Base-by-base conservation (phyloP, 805 yeast genomes). In the Kluyveromyces nonfermentans region DNA sequence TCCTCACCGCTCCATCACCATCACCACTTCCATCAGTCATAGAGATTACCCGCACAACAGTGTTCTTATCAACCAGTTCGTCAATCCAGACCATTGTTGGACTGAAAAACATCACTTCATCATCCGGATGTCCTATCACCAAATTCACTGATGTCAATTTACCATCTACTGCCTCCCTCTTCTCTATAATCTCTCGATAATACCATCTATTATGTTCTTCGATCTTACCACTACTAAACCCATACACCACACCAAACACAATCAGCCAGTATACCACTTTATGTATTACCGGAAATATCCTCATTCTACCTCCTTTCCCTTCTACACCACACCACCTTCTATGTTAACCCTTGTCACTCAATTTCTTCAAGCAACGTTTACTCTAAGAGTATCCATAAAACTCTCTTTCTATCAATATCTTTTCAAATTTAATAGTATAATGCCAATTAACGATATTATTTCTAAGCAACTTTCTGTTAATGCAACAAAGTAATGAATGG, bases 101-200 rank as follows among this genome's bases (percentile, higher is more conserved):
- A 1, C 87, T 78, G 56, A 93, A 93, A 63, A 93, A 93, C 98
- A 93, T 93, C 41, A 87, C 89, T 64, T 93, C 99, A 62, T 93
- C 99, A 63, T 93, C 99, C 0, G 99, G 99, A 63, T 93, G 99
- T 0, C 96, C 96, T 34, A 88, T 80, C 10, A 90, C 65, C 37
- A 81, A 66, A 50, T 70, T 73, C 1, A 77, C 66, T 2, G 48
- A 41, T 2, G 37, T 22, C 16, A 46, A 25, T 19, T 28, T 32
- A 31, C 38, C 28, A 10, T 41, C 36, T 14, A 35, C 34, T 9
- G 16, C 32, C 19, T n/a, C 35, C 7, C 16, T 12, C 6, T 15
- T 33, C 6, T 22, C n/a, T 17, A 46, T 22, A 34, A 41, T 7
- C 9, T 38, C 37, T 1, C 18, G 10, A 19, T 32, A 43, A 5